Conservation (phyloP, 306 rosid genomes). For the Myrica gale region DNA sequence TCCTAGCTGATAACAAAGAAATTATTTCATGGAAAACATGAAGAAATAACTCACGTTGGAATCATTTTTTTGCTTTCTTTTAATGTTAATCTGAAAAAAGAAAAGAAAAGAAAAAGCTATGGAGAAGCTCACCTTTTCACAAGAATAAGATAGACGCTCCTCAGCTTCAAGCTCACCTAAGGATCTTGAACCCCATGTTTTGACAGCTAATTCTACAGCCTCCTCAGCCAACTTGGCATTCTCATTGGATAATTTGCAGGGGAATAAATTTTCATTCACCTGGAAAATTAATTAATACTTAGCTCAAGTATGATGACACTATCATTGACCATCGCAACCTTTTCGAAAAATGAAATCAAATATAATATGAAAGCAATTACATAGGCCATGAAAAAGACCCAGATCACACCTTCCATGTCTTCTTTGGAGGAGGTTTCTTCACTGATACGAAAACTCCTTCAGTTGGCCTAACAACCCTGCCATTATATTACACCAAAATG, state of each 20-base stretch:
- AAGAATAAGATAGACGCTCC: slow-evolving; percentile 92
- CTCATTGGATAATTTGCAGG: slow-evolving; percentile 68
- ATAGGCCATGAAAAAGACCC: slow-evolving; percentile 16
- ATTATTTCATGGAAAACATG: background rate
- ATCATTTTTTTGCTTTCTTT: slow-evolving; percentile 1
- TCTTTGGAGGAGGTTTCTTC: slow-evolving; percentile 80
- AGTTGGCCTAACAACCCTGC: slow-evolving; percentile 81
- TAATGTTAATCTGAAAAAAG: background rate
- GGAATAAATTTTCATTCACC: slow-evolving; percentile 89
- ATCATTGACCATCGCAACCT: background rate
- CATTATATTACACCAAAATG: slow-evolving; percentile 30
- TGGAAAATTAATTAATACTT: slow-evolving; percentile 31
- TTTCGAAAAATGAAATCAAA: slow-evolving; percentile 10
- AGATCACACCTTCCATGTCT: slow-evolving; percentile 77
- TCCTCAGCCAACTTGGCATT: slow-evolving; percentile 66
- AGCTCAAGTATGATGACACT: slow-evolving; percentile 29
- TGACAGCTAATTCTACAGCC: slow-evolving; percentile 75
- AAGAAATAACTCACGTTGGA: background rate
- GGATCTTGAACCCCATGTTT: slow-evolving; percentile 86
- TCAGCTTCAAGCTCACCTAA: slow-evolving; percentile 93
- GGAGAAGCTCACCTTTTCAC: slow-evolving; percentile 69
- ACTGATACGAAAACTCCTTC: slow-evolving; percentile 78
- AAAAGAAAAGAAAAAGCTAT: slow-evolving; percentile 8
- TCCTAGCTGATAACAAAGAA: slow-evolving; percentile 18
- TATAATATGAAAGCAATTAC: too few relatives aligned